phyloP scores from a whole-genome alignment of 2,329 filamentous ascomycete genomes.

The Paramyrothecium roridum region DNA sequence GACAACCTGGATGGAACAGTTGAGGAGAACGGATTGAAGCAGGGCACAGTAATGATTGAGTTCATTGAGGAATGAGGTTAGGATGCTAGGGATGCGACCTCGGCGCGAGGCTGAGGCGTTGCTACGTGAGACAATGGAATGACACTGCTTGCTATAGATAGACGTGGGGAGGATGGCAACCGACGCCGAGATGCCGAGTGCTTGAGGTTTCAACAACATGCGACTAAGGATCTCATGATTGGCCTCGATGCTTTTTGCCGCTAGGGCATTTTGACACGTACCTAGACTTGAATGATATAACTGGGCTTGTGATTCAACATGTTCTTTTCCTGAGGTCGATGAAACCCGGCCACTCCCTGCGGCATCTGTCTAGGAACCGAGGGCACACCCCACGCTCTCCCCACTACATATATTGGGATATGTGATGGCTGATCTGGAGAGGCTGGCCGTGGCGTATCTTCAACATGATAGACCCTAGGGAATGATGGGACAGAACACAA shows the following conservation, averaged over 20 bases:
- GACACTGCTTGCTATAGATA: neutral
- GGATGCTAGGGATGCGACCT: no score
- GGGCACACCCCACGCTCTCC: no score
- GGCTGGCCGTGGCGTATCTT: no score
- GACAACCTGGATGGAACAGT: conserved; percentile 71
- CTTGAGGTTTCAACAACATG: neutral
- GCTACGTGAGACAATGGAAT: neutral
- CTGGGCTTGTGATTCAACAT: neutral
- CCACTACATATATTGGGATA: no score
- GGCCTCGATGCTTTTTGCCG: neutral
- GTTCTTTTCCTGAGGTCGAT: neutral
- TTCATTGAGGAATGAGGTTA: conserved; percentile 59
- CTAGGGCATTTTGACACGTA: no score
- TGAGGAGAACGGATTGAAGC: conserved; percentile 79
- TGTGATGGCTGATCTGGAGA: no score
- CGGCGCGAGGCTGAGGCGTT: no score
- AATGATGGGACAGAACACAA: no score
- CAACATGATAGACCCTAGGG: no score
- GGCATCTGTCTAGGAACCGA: no score
- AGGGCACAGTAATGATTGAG: conserved; percentile 94
- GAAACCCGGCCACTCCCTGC: no score
- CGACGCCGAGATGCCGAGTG: neutral
- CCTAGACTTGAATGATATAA: neutral
- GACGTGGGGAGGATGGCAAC: neutral
- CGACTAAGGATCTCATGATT: no score